phyloP scores from a whole-genome alignment of 2,329 filamentous ascomycete genomes.

The Pseudopyrenochaeta lycopersici region DNA sequence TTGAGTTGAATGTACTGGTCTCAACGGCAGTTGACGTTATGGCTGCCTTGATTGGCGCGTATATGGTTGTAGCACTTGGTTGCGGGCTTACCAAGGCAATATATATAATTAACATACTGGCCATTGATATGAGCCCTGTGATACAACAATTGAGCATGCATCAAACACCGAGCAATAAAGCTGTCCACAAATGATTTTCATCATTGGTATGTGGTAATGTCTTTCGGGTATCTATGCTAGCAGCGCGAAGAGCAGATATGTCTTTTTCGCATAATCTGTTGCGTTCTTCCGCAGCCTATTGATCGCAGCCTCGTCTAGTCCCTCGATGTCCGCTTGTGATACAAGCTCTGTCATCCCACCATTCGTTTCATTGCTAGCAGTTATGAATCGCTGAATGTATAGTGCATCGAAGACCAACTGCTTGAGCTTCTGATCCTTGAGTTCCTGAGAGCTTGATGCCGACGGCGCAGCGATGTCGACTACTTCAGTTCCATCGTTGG shows the following conservation, averaged over 20 bases:
- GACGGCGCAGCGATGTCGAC: slow-evolving; percentile 16
- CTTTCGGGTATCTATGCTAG: slow-evolving; percentile 52
- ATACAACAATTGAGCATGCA: no score
- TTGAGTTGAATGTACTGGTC: no score
- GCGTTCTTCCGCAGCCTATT: slow-evolving; percentile 69
- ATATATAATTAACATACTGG: no score
- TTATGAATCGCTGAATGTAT: slow-evolving; percentile 51
- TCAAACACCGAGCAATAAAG: neutral
- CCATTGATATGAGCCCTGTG: no score
- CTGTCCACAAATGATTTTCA: neutral
- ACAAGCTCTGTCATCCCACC: slow-evolving; percentile 7
- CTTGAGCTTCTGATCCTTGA: slow-evolving; percentile 37
- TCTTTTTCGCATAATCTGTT: slow-evolving; percentile 83
- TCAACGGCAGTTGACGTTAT: no score
- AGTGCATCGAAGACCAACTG: slow-evolving; percentile 56
- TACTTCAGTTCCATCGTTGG: slow-evolving; percentile 6
- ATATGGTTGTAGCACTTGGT: no score
- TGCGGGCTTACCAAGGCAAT: no score
- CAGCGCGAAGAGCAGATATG: slow-evolving; percentile 81
- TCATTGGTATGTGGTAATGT: no score
- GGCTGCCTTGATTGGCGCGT: no score
- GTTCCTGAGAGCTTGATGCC: slow-evolving; percentile 17
- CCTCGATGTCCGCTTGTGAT: slow-evolving; percentile 54
- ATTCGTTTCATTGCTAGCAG: slow-evolving; percentile 1
- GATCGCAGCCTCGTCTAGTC: slow-evolving; percentile 58